These are phyloP conservation scores for Pistacia atlantica DNA, from an alignment of 345 rosid species.

Conservation along the genomic window DNA sequence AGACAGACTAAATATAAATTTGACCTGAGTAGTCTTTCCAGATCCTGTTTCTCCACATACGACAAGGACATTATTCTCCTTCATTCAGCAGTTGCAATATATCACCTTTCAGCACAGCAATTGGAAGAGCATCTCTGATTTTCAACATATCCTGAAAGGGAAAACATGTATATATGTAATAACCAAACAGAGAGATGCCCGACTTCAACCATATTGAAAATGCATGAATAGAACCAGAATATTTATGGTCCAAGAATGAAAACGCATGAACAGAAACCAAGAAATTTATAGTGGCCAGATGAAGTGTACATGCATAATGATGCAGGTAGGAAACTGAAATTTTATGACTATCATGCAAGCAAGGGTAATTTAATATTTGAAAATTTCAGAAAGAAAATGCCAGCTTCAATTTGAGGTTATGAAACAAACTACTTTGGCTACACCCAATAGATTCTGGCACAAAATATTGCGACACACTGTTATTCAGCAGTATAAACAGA, in stretches of 20 bases:
- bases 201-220: not conserved
- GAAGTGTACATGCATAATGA: not conserved
- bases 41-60: constrained; percentile 98
- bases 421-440: too few relatives aligned
- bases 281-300: not conserved
- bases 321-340: not conserved
- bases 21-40: constrained; percentile 97
- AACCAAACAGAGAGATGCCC: not conserved
- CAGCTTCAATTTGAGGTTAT: too few relatives aligned
- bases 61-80: constrained; percentile 75
- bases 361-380: too few relatives aligned
- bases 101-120: constrained; percentile 63
- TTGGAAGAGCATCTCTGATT: constrained; percentile 74
- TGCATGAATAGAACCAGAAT: not conserved
- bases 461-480: too few relatives aligned
- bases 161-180: constrained; percentile 7
- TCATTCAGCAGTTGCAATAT: constrained; percentile 55
- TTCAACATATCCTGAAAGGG: constrained; percentile 64
- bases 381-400: too few relatives aligned
- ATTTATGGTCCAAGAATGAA: not conserved
- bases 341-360: too few relatives aligned
- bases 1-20: constrained; percentile 12
- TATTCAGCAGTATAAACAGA: not conserved
- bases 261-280: not conserved
- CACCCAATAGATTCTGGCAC: too few relatives aligned